Conservation (phyloP, 768 basidiomycete species). For the Boletus vermiculosoides region DNA sequence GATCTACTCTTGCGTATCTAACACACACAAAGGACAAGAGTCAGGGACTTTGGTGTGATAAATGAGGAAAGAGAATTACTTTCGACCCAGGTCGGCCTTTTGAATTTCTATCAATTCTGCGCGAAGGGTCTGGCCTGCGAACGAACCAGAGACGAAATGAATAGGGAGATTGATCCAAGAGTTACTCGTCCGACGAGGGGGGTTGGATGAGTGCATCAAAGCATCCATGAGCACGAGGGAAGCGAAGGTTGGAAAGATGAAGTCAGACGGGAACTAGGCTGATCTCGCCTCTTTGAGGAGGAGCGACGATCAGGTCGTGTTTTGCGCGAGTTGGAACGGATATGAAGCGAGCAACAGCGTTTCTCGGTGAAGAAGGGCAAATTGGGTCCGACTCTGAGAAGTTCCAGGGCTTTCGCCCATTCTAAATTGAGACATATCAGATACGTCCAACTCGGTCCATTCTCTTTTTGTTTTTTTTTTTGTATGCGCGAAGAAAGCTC, state of each 20-base stretch:
- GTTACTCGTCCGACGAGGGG: conserved; percentile 27
- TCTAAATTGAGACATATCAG: conserved; percentile 29
- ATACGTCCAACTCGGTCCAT: conserved; percentile 1
- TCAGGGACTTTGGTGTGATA: conserved; percentile 4
- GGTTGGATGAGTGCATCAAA: conserved; percentile 13
- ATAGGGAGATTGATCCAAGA: conserved; percentile 43
- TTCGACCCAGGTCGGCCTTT: conserved; percentile 65
- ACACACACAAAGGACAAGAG: background rate
- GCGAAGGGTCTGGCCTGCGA: conserved; percentile 54
- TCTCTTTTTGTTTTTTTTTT: too few species aligned
- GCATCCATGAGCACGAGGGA: conserved; percentile 18
- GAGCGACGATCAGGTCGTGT: conserved; percentile 16
- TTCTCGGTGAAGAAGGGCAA: conserved; percentile 1
- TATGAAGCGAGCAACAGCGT: conserved; percentile 3
- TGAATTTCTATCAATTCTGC: conserved; percentile 59
- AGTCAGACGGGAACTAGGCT: background rate
- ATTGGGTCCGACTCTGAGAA: background rate
- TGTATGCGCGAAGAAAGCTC: background rate
- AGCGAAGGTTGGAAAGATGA: background rate
- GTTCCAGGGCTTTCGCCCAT: conserved; percentile 10
- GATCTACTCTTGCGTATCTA: conserved; percentile 61
- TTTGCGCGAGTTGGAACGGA: conserved; percentile 7
- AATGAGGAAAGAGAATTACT: conserved; percentile 38
- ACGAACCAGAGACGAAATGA: conserved; percentile 57
- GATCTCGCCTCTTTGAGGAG: conserved; percentile 8